Percentiles rank a stretch among this genome's conserved stretches.
phyloP scores from a whole-genome alignment of 2,329 filamentous ascomycete species.

The Didymella pomorum region DNA sequence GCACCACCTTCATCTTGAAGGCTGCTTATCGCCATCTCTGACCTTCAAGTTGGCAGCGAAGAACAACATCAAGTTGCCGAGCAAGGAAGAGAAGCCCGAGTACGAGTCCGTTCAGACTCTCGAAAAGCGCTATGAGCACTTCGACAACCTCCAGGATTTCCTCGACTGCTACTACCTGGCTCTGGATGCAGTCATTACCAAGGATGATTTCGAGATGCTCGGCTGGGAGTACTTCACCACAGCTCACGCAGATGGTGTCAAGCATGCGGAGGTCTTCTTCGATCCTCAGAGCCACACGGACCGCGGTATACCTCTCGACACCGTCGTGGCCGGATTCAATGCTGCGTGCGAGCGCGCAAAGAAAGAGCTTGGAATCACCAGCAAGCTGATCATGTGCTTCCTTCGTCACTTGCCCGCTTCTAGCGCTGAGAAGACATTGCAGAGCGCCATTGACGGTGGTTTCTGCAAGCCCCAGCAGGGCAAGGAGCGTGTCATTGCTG shows the following conservation, averaged over 20 bases:
- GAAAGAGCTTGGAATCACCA: slow-evolving; percentile 69
- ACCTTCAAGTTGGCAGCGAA: slow-evolving; percentile 73
- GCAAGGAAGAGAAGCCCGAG: slow-evolving; percentile 62
- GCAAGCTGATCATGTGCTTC: slow-evolving; percentile 75
- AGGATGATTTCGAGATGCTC: slow-evolving; percentile 75
- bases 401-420: slow-evolving; percentile 71
- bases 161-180: slow-evolving; percentile 80
- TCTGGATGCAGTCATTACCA: slow-evolving; percentile 71
- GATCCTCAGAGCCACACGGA: slow-evolving; percentile 78
- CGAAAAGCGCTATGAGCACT: slow-evolving; percentile 69
- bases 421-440: slow-evolving; percentile 54
- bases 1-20: slow-evolving; percentile 83
- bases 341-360: slow-evolving; percentile 68
- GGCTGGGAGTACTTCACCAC: slow-evolving; percentile 75
- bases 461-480: slow-evolving; percentile 56
- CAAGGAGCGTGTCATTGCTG: slow-evolving; percentile 61
- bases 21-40: slow-evolving; percentile 73
- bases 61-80: slow-evolving; percentile 68
- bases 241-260: slow-evolving; percentile 70
- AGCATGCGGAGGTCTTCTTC: slow-evolving; percentile 81
- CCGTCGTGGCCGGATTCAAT: slow-evolving; percentile 69
- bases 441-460: slow-evolving; percentile 53
- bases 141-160: slow-evolving; percentile 78
- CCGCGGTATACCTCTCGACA: slow-evolving; percentile 69
- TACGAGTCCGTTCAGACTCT: slow-evolving; percentile 69